Base-by-base conservation (phyloP, 768 basidiomycete genomes). In the Lactarius evosmus region DNA sequence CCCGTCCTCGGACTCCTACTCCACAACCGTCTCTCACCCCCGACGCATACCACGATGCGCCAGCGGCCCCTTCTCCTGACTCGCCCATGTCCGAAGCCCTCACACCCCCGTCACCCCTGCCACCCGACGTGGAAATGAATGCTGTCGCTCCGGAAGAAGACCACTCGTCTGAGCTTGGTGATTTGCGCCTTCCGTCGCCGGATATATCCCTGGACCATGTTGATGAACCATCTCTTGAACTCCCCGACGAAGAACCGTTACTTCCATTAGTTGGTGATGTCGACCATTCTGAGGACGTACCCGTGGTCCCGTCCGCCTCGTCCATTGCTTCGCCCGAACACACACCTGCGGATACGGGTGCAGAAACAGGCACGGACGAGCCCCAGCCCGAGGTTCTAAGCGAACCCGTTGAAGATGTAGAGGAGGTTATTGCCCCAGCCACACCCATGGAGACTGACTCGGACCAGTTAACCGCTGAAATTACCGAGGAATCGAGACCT, bases 31-130 rank as follows among this genome's bases (percentile, higher is more conserved):
- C 58, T 25, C 66, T 51, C 34, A 27, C 52, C 41, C 60, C 41
- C n/a, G 58, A 60, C 33, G 19, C 54, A 8, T 12, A 16, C 44
- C 56, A 38, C 30, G 66, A 56, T 54, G 46, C 53, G 17, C 54
- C 56, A 49, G 52, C 49, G 3, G 54, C 29, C 19, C 56, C 34
- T 32, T 51, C 56, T 22, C 59, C 53, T 40, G 73, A 63, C 8
- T 71, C 71, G 7, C 69, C 71, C 22, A 69, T 67, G 29, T 71
- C 72, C 4, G 69, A 71, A 1, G 61, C 63, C 7, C 68, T 69
- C 16, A 52, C 60, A 1, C 67, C 72, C 9, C 70, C 72, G 29
- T 59, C 62, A 6, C 38, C 54, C 22, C 14, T 56, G n/a, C 57
- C 52, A 19, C 7, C 54, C 11, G 66, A 55, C 38, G 27, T 32